Conservation (phyloP, 169 alveolate genomes). For the Plasmodium vivax region DNA sequence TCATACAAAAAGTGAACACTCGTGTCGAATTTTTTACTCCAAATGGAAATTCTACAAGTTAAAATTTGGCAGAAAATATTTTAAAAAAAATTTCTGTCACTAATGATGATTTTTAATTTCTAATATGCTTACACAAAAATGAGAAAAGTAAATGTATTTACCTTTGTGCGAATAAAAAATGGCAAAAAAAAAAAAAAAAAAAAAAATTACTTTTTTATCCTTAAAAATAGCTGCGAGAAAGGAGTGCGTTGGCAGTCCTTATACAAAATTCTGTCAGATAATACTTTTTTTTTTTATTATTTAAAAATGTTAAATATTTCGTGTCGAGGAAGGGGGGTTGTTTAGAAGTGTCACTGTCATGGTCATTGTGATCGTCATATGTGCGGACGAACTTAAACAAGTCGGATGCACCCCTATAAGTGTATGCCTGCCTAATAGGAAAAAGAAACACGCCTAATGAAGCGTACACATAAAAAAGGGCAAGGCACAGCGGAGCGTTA, state of each 20-base stretch:
- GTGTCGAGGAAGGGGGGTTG: background rate
- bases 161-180: too few relatives aligned
- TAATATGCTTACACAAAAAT: background rate
- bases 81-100: background rate
- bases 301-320: too few relatives aligned
- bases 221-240: background rate
- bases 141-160: too few relatives aligned
- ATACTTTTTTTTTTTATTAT: background rate
- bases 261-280: background rate
- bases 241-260: background rate
- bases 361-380: background rate
- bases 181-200: too few relatives aligned
- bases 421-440: background rate
- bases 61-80: background rate
- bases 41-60: background rate
- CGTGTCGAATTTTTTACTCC: background rate
- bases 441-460: background rate
- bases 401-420: background rate
- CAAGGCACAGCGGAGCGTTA: background rate
- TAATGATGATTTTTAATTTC: background rate
- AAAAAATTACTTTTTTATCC: background rate
- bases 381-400: background rate
- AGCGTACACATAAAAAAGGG: background rate
- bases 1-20: background rate
- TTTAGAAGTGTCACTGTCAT: background rate